A percentile compares a stretch with the other conserved stretches of the same genome.
Evolutionary conservation across 164 flowering plant genomes (phyloP).

Genomic region (Sextonia rubra): DNA sequence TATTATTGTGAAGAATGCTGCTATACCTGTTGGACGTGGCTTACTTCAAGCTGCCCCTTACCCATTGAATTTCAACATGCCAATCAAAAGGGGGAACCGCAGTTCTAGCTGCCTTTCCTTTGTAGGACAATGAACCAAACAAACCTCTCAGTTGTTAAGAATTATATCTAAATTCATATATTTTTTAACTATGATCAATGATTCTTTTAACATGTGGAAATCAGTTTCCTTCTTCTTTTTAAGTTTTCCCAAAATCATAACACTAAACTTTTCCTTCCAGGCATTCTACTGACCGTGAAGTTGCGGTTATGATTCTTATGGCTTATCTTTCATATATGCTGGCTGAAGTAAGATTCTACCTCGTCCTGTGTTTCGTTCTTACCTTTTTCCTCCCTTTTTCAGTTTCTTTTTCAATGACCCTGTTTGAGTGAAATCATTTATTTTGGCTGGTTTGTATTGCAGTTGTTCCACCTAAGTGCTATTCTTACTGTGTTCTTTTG

Average conservation of each 20-base stretch:
- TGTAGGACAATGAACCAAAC: too few species aligned
- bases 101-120: too few species aligned
- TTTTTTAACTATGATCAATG: too few species aligned
- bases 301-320: conserved; percentile 94
- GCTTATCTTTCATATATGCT: conserved; percentile 88
- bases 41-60: too few species aligned
- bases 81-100: too few species aligned
- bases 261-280: conserved; percentile 30
- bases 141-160: too few species aligned
- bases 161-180: too few species aligned
- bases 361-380: not conserved
- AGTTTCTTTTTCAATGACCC: not conserved
- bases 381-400: not conserved
- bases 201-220: too few species aligned
- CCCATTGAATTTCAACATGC: too few species aligned
- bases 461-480: conserved; percentile 74
- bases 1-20: too few species aligned
- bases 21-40: too few species aligned
- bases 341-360: conserved; percentile 62
- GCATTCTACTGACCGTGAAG: conserved; percentile 96
- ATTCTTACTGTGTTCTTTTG: conserved; percentile 95
- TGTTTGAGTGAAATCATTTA: not conserved
- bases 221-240: conserved; percentile 1
- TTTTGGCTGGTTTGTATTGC: conserved; percentile 24
- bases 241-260: not conserved